These are phyloP conservation scores for Halophytophthora batemanensis DNA, from an alignment of 352 stramenopile genomes.

Conservation along the genomic window DNA sequence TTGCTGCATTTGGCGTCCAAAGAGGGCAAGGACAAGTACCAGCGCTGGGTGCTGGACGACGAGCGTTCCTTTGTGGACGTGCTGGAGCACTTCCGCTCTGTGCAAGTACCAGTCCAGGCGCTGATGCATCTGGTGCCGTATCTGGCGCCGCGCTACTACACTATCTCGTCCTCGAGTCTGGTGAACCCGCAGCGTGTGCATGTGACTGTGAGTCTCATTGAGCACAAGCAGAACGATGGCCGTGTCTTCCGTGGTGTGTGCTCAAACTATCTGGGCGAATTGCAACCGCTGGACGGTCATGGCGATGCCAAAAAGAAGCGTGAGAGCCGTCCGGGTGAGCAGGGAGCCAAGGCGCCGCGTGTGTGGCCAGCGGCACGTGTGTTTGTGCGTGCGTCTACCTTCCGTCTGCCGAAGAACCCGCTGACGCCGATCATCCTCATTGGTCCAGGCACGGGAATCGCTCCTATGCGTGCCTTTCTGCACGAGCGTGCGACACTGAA, in stretches of 20 bases:
- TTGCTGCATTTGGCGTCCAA: slow-evolving; percentile 60
- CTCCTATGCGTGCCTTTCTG: slow-evolving; percentile 96
- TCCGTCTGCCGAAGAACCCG: slow-evolving; percentile 89
- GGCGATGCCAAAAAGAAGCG: slow-evolving; percentile 64
- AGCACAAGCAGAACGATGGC: slow-evolving; percentile 68
- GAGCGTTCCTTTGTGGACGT: slow-evolving; percentile 92
- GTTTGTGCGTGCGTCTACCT: slow-evolving; percentile 94
- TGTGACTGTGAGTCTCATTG: slow-evolving; percentile 93
- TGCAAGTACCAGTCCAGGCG: slow-evolving; percentile 68
- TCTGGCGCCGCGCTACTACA: slow-evolving; percentile 96
- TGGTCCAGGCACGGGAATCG: slow-evolving; percentile 96
- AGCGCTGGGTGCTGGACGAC: slow-evolving; percentile 89
- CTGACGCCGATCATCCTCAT: slow-evolving; percentile 93
- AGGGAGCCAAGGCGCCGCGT: slow-evolving; percentile 61
- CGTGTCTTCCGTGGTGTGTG: slow-evolving; percentile 92
- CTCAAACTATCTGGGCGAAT: slow-evolving; percentile 87
- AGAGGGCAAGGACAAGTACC: slow-evolving; percentile 94
- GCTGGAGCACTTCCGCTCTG: slow-evolving; percentile 71
- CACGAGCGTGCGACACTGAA: slow-evolving; percentile 90
- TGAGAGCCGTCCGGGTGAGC: slow-evolving; percentile 65
- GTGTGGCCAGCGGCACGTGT: slow-evolving; percentile 80
- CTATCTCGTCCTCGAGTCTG: slow-evolving; percentile 95
- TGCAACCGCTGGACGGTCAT: slow-evolving; percentile 45
- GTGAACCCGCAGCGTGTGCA: slow-evolving; percentile 92
- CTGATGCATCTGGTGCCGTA: slow-evolving; percentile 92